Base-by-base conservation (phyloP, 495 filamentous ascomycete genomes). In the Penicillium cinerascens region DNA sequence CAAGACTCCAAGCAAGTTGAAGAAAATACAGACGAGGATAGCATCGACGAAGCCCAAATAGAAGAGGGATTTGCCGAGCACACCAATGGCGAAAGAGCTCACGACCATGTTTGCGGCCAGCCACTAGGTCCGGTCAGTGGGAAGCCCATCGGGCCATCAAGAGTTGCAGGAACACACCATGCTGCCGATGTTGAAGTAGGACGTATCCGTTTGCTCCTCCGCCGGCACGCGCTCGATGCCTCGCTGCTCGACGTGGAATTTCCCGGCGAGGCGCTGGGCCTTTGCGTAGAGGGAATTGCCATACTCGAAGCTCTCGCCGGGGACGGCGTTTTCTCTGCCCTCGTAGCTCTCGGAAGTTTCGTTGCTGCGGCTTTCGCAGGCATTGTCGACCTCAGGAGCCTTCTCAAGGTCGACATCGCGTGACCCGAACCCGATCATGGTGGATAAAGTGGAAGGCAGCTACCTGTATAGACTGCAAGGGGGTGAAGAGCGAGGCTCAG, bases 91-190 rank as follows among this genome's bases (percentile, higher is more conserved):
- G 59, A 95, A 92, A 13, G 87, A 86, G 35, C 84, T 85, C 42
- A 91, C 84, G 45, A 89, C 86, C 85, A 92, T 87, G 69, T 92
- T 92, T 53, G 87, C 86, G 1, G 88, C 86, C 44, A 91, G 67
- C 89, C 89, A 92, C 89, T 91, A 62, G 58, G 45, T 46, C 46
- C 54, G 56, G 66, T 69, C 58, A 69, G 64, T 63, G 46, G 42
- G 47, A 54, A 23, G 26, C 38, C 39, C 41, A 13, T 42, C 35
- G 49, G 44, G 55, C 40, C 50, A 44, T 43, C 43, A 33, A 46
- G 35, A 16, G 43, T 35, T n/a, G n/a, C n/a, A n/a, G 47, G 37
- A 58, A 68, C 78, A 59, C 78, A 91, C 88, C 84, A 92, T 81
- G 41, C 85, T 89, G 33, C 83, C 85, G 53, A 90, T 78, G 64